Base-by-base conservation (phyloP, 2,329 filamentous ascomycete genomes). In the Ceratocystis smalleyi region DNA sequence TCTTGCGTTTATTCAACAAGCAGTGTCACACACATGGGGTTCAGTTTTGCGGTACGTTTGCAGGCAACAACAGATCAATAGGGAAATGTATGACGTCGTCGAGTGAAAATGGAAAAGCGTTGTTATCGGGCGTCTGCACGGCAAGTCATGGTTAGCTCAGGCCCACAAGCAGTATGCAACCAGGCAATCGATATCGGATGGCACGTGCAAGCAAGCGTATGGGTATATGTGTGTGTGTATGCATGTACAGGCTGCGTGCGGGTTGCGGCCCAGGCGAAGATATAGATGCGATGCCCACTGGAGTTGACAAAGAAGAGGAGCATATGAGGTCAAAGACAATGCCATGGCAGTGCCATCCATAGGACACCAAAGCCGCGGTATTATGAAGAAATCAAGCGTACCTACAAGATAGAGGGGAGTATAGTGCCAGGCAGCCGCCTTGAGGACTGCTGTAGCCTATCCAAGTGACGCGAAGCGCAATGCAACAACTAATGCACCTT, bases 21-120 rank as follows among this genome's bases (percentile, higher is more conserved):
- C 22, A 49, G 45, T 15, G 24, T 40, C 35, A 24, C 32, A 65
- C 47, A 62, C 64, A 65, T 65, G 30, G 59, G 60, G 22, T 62
- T 60, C 35, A 40, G 55, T 35, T 35, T 59, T 62, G 32, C 35
- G 30, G 3, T 15, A 22, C n/a, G 7, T 6, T 35, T 64, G 47
- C 62, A 22, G 35, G 8, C 4, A 54, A 22, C 19, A 27, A 10
- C 3, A 19, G 35, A 43, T 40, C 35, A 40, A 40, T 10, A 4
- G 15, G 43, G 27, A 19, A n/a, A 63, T 15, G 10, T 24, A 55
- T 55, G 62, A 32, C 62, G 49, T 27, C 22, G 51, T 64, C 51
- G 19, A 45, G 30, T 17, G 24, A 43, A 61, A 43, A 19, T 61
- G 30, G 12, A 47, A n/a, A 22, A 49, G 19, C 17, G 43, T 27